Evolutionary conservation across 345 rosid species (phyloP), one percentile per base, ranked within the genome.

Genomic region (Capsella bursapastoris): DNA sequence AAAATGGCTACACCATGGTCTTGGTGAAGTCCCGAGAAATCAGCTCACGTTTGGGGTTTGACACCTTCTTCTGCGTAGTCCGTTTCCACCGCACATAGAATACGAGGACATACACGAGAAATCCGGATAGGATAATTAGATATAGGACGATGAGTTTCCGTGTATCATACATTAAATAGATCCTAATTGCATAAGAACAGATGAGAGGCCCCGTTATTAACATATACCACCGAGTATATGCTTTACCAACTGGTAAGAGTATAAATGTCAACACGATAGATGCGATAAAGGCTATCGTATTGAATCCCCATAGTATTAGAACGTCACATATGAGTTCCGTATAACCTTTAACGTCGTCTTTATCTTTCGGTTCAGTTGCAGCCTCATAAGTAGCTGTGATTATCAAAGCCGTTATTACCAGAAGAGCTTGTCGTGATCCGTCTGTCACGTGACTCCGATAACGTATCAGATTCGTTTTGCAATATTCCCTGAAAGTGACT

Each of bases 391-490:
- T 75, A 59, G 78, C 41, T 40, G 64, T 16, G 60, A 74, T 74
- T 6, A 79, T 73, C 48, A 81, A 18, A 22, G 74, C 59, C 2
- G 80, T 28, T 27, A 73, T 77, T 18, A 81, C 83, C 9, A 83
- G 76, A 48, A 83, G 50, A 1, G 66, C 15, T 32, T 58, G 79
- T 7, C 79, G 66, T n/a, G 16, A 31, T 25, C 71, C 67, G 3
- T 70, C 44, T 18, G 83, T 7, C 34, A 66, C 29, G 2, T 5
- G 2, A 13, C 29, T 64, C 37, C 38, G 44, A 4, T 31, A 43
- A 8, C 70, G 70, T 22, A 12, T 27, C 45, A 72, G 3, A 8
- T 8, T 2, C 27, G 56, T 72, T 1, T 11, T 18, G 62, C 45
- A 53, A 53, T 41, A 14, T 32, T 43, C 63, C 28, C 0, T 0